Percentiles rank a stretch among this genome's conserved stretches.
phyloP scores from a whole-genome alignment of 805 yeast genomes.

The Candida methanosorbosa region DNA sequence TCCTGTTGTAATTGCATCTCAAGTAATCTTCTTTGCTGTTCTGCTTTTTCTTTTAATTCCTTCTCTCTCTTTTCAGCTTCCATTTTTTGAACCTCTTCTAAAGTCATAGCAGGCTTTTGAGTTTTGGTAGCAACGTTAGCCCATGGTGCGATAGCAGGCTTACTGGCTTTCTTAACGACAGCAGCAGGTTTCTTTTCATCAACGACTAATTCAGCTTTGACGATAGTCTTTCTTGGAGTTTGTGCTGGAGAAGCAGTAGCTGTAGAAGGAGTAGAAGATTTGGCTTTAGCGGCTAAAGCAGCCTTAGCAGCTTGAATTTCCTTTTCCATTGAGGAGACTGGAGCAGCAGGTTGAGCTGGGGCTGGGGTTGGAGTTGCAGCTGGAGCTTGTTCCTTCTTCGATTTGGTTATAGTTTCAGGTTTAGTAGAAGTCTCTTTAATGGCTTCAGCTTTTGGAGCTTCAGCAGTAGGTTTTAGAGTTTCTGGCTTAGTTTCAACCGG shows the following conservation, averaged over 20 bases:
- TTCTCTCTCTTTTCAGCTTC: slow-evolving; percentile 32
- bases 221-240: background rate
- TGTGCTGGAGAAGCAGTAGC: too few species aligned
- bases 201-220: too few species aligned
- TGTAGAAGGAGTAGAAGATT: too few species aligned
- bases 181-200: background rate
- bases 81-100: slow-evolving; percentile 40
- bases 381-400: slow-evolving; percentile 2
- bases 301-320: too few species aligned
- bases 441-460: too few species aligned
- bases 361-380: too few species aligned
- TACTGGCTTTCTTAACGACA: too few species aligned
- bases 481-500: slow-evolving; percentile 2
- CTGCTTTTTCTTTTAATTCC: slow-evolving; percentile 27
- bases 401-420: too few species aligned
- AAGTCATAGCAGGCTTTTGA: slow-evolving; percentile 31
- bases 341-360: background rate
- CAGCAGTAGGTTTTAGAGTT: too few species aligned
- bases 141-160: slow-evolving; percentile 42
- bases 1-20: slow-evolving; percentile 1
- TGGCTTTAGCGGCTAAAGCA: too few species aligned
- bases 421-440: too few species aligned
- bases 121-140: slow-evolving; percentile 25
- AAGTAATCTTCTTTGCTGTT: slow-evolving; percentile 9
- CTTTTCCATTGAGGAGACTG: background rate